Conservation (phyloP, 768 basidiomycete species). For the Mycena galopus region DNA sequence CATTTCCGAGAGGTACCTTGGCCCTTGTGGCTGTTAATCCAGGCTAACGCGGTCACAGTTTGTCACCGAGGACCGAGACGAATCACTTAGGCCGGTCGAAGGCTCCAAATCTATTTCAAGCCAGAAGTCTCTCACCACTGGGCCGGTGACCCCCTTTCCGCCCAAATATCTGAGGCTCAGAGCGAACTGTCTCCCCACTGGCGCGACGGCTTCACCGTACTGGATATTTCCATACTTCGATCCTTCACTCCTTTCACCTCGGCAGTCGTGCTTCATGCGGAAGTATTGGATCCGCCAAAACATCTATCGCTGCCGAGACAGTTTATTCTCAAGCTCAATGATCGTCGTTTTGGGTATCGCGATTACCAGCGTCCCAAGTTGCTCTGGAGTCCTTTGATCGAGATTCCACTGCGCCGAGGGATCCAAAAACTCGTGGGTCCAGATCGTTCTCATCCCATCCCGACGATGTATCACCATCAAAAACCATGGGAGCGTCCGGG, state of each 20-base stretch:
- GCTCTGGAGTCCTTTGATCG: not conserved
- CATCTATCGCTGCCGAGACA: not conserved
- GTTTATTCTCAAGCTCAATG: constrained; percentile 6
- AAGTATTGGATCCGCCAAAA: not conserved
- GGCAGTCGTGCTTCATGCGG: not conserved
- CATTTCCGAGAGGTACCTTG: too few relatives aligned
- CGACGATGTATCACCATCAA: not conserved
- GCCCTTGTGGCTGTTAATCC: too few relatives aligned
- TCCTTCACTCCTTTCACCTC: not conserved
- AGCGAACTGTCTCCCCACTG: not conserved
- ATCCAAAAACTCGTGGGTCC: not conserved
- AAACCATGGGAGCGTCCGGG: not conserved
- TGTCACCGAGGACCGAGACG: too few relatives aligned
- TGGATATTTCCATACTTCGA: not conserved
- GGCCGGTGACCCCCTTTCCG: not conserved
- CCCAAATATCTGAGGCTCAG: not conserved
- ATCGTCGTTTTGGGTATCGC: constrained; percentile 1
- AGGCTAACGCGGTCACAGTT: too few relatives aligned
- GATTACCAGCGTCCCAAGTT: not conserved
- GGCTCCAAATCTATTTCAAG: too few relatives aligned
- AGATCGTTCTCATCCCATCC: not conserved
- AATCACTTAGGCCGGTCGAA: too few relatives aligned
- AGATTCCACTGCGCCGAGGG: not conserved
- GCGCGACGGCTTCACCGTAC: not conserved
- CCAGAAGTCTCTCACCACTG: not conserved